Evolutionary conservation across 2,329 filamentous ascomycete genomes (phyloP).

Genomic region (Trichoderma guizhouense): DNA sequence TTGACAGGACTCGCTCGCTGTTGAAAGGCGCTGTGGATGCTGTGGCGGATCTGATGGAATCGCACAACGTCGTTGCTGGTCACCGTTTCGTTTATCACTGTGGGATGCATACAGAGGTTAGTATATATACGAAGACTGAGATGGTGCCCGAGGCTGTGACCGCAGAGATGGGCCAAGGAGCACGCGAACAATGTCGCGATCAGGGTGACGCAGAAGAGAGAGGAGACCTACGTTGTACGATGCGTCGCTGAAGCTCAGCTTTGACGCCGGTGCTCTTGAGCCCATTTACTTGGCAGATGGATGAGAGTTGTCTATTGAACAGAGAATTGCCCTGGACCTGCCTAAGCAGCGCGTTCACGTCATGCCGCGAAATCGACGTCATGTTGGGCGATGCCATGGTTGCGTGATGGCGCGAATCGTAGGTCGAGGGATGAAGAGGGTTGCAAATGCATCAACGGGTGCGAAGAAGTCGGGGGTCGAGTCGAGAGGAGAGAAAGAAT

Average conservation of each 20-base stretch:
- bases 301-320: slow-evolving; percentile 65
- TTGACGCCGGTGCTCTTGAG: slow-evolving; percentile 82
- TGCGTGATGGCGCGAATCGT: slow-evolving; percentile 5
- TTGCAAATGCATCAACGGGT: slow-evolving; percentile 16
- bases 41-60: slow-evolving; percentile 44
- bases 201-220: background rate
- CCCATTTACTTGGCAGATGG: slow-evolving; percentile 71
- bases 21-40: slow-evolving; percentile 36
- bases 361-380: slow-evolving; percentile 35
- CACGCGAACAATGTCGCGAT: background rate
- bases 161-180: background rate
- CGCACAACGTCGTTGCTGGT: slow-evolving; percentile 37
- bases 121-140: background rate
- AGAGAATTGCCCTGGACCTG: slow-evolving; percentile 44
- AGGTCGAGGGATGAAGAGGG: background rate
- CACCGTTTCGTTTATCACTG: slow-evolving; percentile 43
- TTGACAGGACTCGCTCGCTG: slow-evolving; percentile 30
- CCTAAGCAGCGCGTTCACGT: slow-evolving; percentile 45
- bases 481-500: background rate
- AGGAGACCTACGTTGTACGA: slow-evolving; percentile 66
- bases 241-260: slow-evolving; percentile 72
- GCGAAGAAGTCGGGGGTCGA: background rate
- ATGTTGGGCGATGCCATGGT: slow-evolving; percentile 27
- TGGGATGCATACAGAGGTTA: background rate
- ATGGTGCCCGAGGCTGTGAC: background rate